phyloP scores from a whole-genome alignment of 2,329 filamentous ascomycete species.

The Pseudogymnoascus sp. region DNA sequence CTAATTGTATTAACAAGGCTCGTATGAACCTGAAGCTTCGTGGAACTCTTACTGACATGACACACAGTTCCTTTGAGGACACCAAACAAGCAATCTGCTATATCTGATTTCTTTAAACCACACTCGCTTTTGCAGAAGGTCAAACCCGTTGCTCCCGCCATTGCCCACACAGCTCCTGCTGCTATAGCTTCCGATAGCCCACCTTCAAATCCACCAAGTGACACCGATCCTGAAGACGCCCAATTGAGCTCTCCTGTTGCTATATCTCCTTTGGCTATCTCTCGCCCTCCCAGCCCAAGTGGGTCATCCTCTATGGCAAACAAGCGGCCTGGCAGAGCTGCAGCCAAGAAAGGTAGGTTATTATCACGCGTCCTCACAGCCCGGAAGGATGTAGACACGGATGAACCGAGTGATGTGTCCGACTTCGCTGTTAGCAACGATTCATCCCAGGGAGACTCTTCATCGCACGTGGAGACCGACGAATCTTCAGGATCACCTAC shows the following conservation, averaged over 20 bases:
- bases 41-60: neutral
- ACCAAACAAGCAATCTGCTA: neutral
- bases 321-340: neutral
- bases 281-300: neutral
- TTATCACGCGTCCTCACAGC: neutral
- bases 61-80: neutral
- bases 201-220: neutral
- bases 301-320: neutral
- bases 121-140: neutral
- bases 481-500: neutral
- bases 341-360: neutral
- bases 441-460: neutral
- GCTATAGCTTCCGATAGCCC: neutral
- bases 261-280: neutral
- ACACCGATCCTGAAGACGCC: neutral
- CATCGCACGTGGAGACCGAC: neutral
- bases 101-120: constrained; percentile 1
- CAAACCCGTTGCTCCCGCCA: neutral
- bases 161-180: neutral
- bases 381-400: neutral
- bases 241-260: neutral
- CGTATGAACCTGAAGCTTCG: neutral
- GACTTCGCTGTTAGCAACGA: neutral
- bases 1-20: neutral
- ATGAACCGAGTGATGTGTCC: neutral